Evolutionary conservation across 2,329 filamentous ascomycete genomes (phyloP).

Genomic region (Aspergillus niger): DNA sequence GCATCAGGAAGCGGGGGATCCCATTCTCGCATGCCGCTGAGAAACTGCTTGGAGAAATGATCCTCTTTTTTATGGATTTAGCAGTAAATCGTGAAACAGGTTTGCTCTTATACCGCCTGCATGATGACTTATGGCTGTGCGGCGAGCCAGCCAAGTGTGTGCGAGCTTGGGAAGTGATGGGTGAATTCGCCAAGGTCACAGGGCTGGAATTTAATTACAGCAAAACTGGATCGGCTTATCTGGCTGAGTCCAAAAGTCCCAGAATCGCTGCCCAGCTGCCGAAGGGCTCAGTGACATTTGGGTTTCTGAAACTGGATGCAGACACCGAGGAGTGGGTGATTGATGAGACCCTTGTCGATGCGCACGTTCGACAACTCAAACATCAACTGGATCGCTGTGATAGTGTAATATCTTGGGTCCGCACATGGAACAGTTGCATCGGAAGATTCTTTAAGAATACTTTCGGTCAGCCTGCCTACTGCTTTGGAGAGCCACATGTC

Average conservation of each 20-base stretch:
- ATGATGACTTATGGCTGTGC: conserved; percentile 55
- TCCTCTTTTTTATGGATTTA: conserved; percentile 52
- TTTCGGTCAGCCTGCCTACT: conserved; percentile 54
- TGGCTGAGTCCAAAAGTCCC: conserved; percentile 33
- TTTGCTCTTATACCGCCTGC: conserved; percentile 49
- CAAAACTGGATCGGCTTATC: conserved; percentile 54
- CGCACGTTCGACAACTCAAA: conserved; percentile 44
- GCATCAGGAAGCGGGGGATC: conserved; percentile 47
- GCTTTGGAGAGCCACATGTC: conserved; percentile 53
- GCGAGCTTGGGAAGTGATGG: conserved; percentile 48
- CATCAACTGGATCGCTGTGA: conserved; percentile 45
- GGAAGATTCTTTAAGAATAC: conserved; percentile 55
- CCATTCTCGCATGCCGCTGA: conserved; percentile 51
- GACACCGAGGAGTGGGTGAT: conserved; percentile 41
- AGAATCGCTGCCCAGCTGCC: conserved; percentile 45
- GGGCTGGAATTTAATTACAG: conserved; percentile 47
- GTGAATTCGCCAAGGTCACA: conserved; percentile 46
- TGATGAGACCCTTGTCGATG: conserved; percentile 40
- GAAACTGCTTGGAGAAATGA: conserved; percentile 51
- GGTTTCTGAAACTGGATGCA: conserved; percentile 48
- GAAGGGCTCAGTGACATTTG: conserved; percentile 54
- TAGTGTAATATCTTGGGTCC: conserved; percentile 56
- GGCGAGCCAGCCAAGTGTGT: conserved; percentile 45
- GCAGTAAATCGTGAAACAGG: conserved; percentile 49
- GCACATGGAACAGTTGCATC: conserved; percentile 58